phyloP scores from a whole-genome alignment of 768 basidiomycete species.

The Hygrophorus russula region DNA sequence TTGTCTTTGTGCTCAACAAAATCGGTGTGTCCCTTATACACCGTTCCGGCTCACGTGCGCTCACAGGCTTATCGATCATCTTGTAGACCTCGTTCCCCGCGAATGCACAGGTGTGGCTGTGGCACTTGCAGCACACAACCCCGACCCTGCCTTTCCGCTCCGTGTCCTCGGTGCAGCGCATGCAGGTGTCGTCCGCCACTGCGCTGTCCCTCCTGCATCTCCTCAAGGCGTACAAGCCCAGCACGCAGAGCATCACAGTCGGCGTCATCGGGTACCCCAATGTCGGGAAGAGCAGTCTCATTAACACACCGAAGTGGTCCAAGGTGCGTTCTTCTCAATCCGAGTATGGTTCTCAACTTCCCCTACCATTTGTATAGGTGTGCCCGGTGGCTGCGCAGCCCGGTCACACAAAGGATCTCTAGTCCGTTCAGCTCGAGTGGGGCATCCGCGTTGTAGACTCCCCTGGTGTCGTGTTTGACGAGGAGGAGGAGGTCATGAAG shows the following conservation, averaged over 20 bases:
- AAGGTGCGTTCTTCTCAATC: conserved; percentile 33
- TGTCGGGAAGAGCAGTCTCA: conserved; percentile 90
- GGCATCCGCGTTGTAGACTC: conserved; percentile 90
- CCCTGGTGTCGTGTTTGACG: conserved; percentile 95
- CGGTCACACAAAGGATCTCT: conserved; percentile 87
- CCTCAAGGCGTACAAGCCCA: conserved; percentile 74
- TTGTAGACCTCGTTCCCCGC: conserved; percentile 78
- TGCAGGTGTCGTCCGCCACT: conserved; percentile 69
- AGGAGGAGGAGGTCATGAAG: conserved; percentile 44
- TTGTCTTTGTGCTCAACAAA: conserved; percentile 95
- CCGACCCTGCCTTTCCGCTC: conserved; percentile 90
- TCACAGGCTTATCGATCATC: not conserved
- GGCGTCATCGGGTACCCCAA: conserved; percentile 96
- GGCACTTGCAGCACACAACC: conserved; percentile 83
- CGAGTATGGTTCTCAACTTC: not conserved
- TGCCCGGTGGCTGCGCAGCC: conserved; percentile 92
- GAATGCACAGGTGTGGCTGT: conserved; percentile 86
- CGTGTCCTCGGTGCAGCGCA: conserved; percentile 62
- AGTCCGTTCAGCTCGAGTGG: conserved; percentile 86
- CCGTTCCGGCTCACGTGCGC: conserved; percentile 4
- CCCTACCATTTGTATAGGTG: conserved; percentile 30
- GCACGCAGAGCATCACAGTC: conserved; percentile 56
- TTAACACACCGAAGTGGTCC: conserved; percentile 83
- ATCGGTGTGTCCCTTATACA: conserved; percentile 67
- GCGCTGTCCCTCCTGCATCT: conserved; percentile 70